Conservation (phyloP, 352 stramenopile genomes). For the Phytophthora rubi region DNA sequence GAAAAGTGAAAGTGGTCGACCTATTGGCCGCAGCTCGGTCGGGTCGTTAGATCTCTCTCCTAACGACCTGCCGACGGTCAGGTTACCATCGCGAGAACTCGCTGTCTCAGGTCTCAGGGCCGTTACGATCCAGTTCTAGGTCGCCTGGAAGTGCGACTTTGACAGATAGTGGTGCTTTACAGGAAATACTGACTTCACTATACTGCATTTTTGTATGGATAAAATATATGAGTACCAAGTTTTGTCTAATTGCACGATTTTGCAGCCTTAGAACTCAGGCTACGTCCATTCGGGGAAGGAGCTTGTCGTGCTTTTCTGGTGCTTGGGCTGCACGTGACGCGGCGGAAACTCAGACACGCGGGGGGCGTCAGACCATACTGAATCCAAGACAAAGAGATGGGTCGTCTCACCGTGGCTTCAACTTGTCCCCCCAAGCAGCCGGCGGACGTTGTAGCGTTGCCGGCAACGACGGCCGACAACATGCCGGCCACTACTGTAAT, state of each 20-base stretch:
- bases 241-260: neutral
- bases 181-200: neutral
- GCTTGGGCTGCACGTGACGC: conserved; percentile 35
- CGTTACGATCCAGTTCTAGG: conserved; percentile 1
- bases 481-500: neutral
- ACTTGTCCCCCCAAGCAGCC: conserved; percentile 18
- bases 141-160: conserved; percentile 1
- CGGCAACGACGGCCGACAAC: neutral
- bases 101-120: conserved; percentile 2
- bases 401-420: conserved; percentile 25
- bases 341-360: conserved; percentile 24
- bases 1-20: conserved; percentile 25
- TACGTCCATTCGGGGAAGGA: neutral
- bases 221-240: neutral
- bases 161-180: neutral
- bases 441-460: conserved; percentile 21
- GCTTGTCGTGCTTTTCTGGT: conserved; percentile 6
- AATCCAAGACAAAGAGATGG: conserved; percentile 25
- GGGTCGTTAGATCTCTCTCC: conserved; percentile 1
- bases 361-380: conserved; percentile 19
- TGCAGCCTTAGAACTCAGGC: neutral
- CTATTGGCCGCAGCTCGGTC: neutral
- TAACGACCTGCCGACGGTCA: conserved; percentile 3
- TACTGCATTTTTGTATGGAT: neutral
- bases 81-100: neutral